These are phyloP conservation scores for Schizosaccharomyces cryophilus DNA, from an alignment of 805 yeast genomes.

Conservation along the genomic window DNA sequence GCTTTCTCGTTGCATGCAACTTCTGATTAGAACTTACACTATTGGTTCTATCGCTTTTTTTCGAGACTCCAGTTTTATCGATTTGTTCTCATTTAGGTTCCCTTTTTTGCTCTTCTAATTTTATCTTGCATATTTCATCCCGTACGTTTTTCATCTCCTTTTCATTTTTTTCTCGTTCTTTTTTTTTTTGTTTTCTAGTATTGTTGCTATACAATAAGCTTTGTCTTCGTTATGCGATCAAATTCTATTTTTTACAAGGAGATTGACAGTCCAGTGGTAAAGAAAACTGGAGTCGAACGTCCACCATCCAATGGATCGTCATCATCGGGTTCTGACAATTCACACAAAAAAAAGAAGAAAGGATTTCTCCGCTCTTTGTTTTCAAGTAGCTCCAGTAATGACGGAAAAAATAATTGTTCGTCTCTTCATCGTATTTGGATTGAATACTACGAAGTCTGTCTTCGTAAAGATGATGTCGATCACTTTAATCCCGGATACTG, in stretches of 20 bases:
- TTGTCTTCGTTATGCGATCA: not conserved
- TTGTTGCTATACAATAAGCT: not conserved
- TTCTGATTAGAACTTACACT: too few relatives aligned
- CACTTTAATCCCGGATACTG: not conserved
- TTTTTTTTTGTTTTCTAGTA: not conserved
- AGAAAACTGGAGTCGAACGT: not conserved
- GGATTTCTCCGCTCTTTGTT: not conserved
- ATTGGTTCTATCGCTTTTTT: too few relatives aligned
- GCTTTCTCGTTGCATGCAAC: not conserved
- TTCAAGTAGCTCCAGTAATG: not conserved
- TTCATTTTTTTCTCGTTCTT: not conserved
- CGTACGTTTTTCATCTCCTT: not conserved
- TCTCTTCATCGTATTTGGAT: not conserved
- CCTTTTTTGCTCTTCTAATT: not conserved
- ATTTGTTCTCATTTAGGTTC: not conserved
- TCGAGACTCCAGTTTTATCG: not conserved
- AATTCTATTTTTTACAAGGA: not conserved
- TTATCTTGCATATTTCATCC: not conserved
- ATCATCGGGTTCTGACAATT: not conserved
- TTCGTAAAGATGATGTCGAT: conserved; percentile 1
- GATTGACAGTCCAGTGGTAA: not conserved
- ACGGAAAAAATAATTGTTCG: not conserved
- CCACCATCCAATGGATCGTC: not conserved
- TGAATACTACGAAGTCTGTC: conserved; percentile 2
- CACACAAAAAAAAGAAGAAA: not conserved